These are phyloP conservation scores for Yamadazyma philogaea DNA, from an alignment of 805 yeast species.

Conservation along the genomic window DNA sequence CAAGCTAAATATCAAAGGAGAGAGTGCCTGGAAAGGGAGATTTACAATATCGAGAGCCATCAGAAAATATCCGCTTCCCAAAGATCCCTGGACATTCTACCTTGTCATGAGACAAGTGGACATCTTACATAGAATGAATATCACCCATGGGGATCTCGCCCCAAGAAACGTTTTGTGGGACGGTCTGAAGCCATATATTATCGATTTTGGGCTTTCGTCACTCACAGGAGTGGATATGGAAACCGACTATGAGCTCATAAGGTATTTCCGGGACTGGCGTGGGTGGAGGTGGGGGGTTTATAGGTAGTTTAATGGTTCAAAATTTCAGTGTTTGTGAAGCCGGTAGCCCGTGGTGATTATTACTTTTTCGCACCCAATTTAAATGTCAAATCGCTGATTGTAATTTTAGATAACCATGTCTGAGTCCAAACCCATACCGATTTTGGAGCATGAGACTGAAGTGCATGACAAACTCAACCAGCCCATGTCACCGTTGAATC, in stretches of 20 bases:
- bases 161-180: slow-evolving; percentile 1
- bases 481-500: slow-evolving; percentile 34
- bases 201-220: neutral
- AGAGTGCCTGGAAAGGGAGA: neutral
- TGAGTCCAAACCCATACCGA: slow-evolving; percentile 4
- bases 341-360: too few species aligned
- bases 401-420: neutral
- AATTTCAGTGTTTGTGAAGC: neutral
- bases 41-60: neutral
- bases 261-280: neutral
- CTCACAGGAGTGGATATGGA: neutral
- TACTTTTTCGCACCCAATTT: slow-evolving; percentile 2
- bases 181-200: neutral
- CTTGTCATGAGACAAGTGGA: slow-evolving; percentile 1
- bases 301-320: neutral
- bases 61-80: neutral
- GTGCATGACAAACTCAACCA: slow-evolving; percentile 19
- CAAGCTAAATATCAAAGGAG: neutral
- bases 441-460: slow-evolving; percentile 10
- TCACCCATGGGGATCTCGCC: slow-evolving; percentile 1
- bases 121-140: neutral
- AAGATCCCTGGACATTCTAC: neutral
- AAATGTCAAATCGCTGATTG: neutral
- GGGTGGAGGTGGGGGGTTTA: neutral
- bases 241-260: neutral